Percentiles rank a stretch among this genome's conserved stretches.
Conservation (phyloP, 148 eudicot species). For the Rhododendron griersonianum region DNA sequence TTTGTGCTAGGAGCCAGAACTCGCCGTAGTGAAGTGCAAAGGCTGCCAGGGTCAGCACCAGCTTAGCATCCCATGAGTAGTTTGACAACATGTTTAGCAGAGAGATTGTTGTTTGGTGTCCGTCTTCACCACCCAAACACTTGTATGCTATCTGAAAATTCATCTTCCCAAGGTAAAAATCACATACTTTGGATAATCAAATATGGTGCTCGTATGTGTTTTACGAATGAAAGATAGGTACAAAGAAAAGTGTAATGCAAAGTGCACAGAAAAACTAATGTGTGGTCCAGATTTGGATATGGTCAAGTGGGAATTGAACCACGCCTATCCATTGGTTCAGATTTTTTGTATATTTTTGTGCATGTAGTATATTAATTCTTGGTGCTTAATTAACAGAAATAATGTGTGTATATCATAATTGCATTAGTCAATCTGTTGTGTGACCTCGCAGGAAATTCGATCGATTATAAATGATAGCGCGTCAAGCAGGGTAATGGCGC, state of each 20-base stretch:
- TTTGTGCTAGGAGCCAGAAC: conserved; percentile 26
- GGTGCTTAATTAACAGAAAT: no score
- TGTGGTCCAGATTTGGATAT: no score
- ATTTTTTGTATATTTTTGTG: no score
- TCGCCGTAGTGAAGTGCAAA: conserved; percentile 32
- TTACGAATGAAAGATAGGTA: no score
- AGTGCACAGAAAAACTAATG: no score
- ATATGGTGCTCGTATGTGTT: no score
- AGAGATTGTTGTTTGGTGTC: conserved; percentile 19
- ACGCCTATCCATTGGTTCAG: no score
- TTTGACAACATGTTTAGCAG: conserved; percentile 14
- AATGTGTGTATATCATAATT: no score
- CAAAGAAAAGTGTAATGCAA: no score
- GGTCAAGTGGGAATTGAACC: no score
- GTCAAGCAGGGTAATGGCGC: conserved; percentile 19
- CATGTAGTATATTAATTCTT: no score
- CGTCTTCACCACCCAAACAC: conserved; percentile 26
- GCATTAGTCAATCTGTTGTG: neutral
- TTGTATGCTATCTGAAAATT: conserved; percentile 33
- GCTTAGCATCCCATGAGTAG: conserved; percentile 29
- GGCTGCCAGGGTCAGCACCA: conserved; percentile 23
- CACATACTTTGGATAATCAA: neutral
- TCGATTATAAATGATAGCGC: conserved; percentile 24
- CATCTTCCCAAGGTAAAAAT: neutral
- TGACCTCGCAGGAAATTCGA: conserved; percentile 36